These are phyloP conservation scores for Apocynum venetum DNA, from an alignment of 257 asterid species.

Conservation along the genomic window DNA sequence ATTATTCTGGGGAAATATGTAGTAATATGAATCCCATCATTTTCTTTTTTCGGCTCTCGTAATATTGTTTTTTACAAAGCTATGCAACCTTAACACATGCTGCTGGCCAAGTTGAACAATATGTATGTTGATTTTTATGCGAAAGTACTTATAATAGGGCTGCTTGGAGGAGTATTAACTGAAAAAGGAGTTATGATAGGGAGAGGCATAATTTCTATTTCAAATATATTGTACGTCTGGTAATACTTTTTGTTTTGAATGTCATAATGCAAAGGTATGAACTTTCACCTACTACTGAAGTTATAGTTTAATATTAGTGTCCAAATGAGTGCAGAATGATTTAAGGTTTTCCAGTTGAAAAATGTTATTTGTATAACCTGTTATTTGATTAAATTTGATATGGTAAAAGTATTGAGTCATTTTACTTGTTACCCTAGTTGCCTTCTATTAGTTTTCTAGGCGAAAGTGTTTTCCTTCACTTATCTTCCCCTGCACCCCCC, in stretches of 20 bases:
- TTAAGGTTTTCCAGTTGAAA: background rate
- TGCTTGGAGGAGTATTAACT: background rate
- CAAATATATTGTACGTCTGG: background rate
- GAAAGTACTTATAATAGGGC: slow-evolving; percentile 10
- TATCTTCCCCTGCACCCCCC: background rate
- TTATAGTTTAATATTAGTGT: background rate
- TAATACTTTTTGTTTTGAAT: background rate
- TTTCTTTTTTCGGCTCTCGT: background rate
- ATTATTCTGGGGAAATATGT: background rate
- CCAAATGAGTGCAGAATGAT: background rate
- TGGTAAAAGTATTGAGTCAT: no score
- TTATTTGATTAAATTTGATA: background rate
- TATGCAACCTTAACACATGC: background rate
- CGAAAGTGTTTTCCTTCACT: background rate
- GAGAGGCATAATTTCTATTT: background rate
- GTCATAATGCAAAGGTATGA: background rate
- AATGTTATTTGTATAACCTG: background rate
- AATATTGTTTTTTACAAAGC: background rate
- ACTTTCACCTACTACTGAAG: background rate
- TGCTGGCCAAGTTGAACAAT: background rate
- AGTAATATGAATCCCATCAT: background rate
- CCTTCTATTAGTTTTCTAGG: background rate
- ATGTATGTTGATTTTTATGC: slow-evolving; percentile 12
- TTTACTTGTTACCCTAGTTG: background rate
- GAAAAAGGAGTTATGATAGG: no score